Evolutionary conservation across 306 rosid species (phyloP), one percentile per base, ranked within the genome.

Genomic region (Lathyrus sativus): DNA sequence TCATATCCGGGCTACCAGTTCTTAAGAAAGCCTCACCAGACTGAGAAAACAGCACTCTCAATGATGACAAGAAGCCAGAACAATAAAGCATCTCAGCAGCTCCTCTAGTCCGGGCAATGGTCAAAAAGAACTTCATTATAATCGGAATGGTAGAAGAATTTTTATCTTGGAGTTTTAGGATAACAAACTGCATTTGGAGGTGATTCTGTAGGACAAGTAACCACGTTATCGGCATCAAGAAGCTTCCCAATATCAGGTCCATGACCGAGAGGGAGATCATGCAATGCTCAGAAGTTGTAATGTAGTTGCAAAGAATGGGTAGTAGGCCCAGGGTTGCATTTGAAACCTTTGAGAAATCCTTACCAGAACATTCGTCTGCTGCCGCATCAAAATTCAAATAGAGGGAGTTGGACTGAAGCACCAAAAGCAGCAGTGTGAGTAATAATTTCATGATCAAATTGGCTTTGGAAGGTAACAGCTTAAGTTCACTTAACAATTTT

Each of bases 61-160:
- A n/a, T n/a, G n/a, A n/a, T n/a, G n/a, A n/a, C n/a, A n/a, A n/a
- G n/a, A n/a, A n/a, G n/a, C n/a, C n/a, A n/a, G n/a, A n/a, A n/a
- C 65, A 55, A 67, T 83, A 77, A 70, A 93, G 98, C 91, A 93
- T 80, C 72, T 86, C 95, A 60, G 98, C 96, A 74, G 97, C 97
- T 79, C 82, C 97, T 73, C 82, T 87, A 44, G 90, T 87, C 67
- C 78, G 93, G 51, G 96, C 90, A 56, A 93, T 80, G 68, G 98
- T 88, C 83, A 93, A 74, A 76, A 93, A 81, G 84, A 90, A 93
- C 78, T 86, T 90, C 90, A 93, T 55, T 61, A 86, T 72, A 69
- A 81, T 69, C 18, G 88, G 96, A 74, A 82, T 73, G 37, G 90
- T 78, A 26, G 80, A 64, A 50, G 75, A 53, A 15, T 77, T 82